Percentiles rank a stretch among this genome's conserved stretches.
phyloP scores from a whole-genome alignment of 2,329 filamentous ascomycete genomes.

The Microdochium paspali region DNA sequence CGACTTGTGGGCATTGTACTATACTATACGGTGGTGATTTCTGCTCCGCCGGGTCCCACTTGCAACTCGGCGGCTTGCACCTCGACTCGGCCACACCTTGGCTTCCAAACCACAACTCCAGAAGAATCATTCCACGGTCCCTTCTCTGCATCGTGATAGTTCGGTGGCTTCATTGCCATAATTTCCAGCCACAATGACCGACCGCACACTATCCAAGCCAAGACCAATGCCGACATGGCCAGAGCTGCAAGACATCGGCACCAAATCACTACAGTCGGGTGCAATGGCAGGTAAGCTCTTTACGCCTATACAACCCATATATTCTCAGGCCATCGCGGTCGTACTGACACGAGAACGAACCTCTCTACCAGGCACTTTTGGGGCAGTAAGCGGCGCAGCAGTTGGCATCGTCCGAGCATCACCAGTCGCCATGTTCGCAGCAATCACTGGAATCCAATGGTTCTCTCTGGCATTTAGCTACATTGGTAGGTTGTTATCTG shows the following conservation, averaged over 20 bases:
- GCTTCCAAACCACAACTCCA: no score
- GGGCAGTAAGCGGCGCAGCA: constrained; percentile 56
- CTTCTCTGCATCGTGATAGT: no score
- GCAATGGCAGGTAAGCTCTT: constrained; percentile 13
- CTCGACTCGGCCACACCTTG: no score
- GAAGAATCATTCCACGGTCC: no score
- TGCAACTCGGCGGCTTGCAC: no score
- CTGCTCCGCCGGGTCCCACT: no score
- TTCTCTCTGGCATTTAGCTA: constrained; percentile 69
- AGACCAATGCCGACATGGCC: constrained; percentile 1
- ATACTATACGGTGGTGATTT: no score
- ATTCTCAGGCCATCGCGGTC: constrained; percentile 1
- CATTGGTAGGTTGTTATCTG: constrained; percentile 64
- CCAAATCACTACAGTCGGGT: constrained; percentile 17
- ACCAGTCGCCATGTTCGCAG: constrained; percentile 60
- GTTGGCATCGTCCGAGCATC: constrained; percentile 62
- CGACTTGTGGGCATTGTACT: no score
- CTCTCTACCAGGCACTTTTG: constrained; percentile 40
- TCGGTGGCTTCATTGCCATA: no score
- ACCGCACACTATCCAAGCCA: not conserved
- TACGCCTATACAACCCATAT: constrained; percentile 5
- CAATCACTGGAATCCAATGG: constrained; percentile 70
- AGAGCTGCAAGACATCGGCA: constrained; percentile 14
- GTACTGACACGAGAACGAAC: constrained; percentile 9
- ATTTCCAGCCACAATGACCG: not conserved